phyloP scores from a whole-genome alignment of 2,329 filamentous ascomycete species.

The Amauroascus verrucosus region DNA sequence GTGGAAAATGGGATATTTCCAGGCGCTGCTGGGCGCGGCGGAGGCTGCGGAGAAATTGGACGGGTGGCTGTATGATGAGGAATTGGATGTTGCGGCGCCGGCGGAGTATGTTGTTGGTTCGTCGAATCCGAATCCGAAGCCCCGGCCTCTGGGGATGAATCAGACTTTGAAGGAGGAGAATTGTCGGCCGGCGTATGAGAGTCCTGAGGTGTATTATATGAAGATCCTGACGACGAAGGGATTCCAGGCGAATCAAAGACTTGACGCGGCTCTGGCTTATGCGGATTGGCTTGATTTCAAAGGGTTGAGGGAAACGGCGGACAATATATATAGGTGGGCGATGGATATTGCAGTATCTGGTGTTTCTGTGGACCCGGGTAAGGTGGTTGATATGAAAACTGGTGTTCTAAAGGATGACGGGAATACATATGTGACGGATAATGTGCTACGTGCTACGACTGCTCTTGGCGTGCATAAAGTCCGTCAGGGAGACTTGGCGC shows the following conservation, averaged over 20 bases:
- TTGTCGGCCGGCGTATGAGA: constrained; percentile 57
- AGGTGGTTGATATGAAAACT: constrained; percentile 52
- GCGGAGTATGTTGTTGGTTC: constrained; percentile 66
- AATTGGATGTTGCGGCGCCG: constrained; percentile 56
- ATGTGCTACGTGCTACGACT: constrained; percentile 65
- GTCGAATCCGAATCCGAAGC: constrained; percentile 69
- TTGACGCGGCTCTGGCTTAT: constrained; percentile 73
- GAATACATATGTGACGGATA: constrained; percentile 51
- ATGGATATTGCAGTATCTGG: constrained; percentile 60
- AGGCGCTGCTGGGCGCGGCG: constrained; percentile 67
- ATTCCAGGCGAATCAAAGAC: constrained; percentile 64
- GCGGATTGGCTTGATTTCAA: constrained; percentile 80
- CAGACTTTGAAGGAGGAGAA: constrained; percentile 62
- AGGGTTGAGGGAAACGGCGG: constrained; percentile 52
- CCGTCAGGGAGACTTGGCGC: constrained; percentile 52
- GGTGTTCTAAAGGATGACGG: constrained; percentile 53
- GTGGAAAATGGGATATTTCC: constrained; percentile 79
- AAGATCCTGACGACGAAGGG: constrained; percentile 72
- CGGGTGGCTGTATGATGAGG: constrained; percentile 63
- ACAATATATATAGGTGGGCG: constrained; percentile 64
- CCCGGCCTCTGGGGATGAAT: constrained; percentile 46
- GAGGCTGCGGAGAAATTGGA: constrained; percentile 71
- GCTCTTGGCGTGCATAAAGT: constrained; percentile 71
- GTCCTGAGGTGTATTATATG: constrained; percentile 68
- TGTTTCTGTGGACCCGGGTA: constrained; percentile 35